These are phyloP conservation scores for Plectosphaerella cucumerina DNA, from an alignment of 2,329 filamentous ascomycete genomes.

Conservation along the genomic window DNA sequence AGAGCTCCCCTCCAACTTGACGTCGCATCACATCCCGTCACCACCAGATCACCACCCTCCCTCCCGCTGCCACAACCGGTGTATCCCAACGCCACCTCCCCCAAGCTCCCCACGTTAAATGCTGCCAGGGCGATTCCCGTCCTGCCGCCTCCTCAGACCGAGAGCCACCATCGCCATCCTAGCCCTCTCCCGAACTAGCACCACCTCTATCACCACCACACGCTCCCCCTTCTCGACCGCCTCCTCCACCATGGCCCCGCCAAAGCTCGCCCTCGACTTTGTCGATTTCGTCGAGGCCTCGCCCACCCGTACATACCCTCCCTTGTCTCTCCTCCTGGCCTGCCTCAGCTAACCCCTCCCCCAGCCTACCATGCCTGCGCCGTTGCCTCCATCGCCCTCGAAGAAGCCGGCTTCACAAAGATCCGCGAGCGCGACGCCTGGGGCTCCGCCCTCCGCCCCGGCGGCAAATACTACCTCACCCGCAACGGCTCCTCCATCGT, in stretches of 20 bases:
- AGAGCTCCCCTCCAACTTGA: neutral
- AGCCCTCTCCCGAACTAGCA: neutral
- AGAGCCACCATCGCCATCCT: too few species aligned
- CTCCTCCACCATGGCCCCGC: constrained; percentile 43
- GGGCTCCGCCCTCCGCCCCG: constrained; percentile 72
- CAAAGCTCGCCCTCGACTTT: constrained; percentile 70
- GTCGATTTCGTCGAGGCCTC: constrained; percentile 91
- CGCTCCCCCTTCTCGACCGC: constrained; percentile 21
- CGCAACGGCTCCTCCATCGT: constrained; percentile 90
- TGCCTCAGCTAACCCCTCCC: constrained; percentile 3
- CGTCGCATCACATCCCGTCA: neutral
- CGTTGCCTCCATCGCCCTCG: constrained; percentile 69
- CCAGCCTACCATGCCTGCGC: constrained; percentile 91
- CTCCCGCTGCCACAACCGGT: neutral
- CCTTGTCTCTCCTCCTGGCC: neutral
- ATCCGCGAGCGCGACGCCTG: constrained; percentile 91
- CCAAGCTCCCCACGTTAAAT: constrained; percentile 3
- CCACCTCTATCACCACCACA: constrained; percentile 6
- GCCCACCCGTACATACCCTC: constrained; percentile 68
- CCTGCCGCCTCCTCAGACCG: constrained; percentile 5
- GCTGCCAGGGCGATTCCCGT: constrained; percentile 7
- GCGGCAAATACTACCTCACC: constrained; percentile 94
- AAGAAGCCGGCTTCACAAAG: constrained; percentile 78
- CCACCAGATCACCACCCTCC: neutral
- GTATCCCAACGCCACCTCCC: neutral